Conservation (phyloP, 495 filamentous ascomycete genomes). For the Sordaria brevicollis region DNA sequence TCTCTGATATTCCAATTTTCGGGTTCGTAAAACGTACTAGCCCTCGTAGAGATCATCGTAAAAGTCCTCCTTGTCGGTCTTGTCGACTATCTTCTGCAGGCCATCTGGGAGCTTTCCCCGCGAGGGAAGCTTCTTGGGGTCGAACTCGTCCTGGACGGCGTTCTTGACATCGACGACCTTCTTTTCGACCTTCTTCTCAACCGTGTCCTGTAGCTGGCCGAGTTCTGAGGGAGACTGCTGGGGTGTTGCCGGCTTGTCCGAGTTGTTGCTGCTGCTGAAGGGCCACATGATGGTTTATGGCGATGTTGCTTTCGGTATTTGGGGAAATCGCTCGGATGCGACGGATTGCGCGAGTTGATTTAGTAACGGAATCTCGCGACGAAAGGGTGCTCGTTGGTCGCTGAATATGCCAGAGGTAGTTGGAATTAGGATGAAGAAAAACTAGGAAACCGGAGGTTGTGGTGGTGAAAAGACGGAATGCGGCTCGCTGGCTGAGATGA, state of each 20-base stretch:
- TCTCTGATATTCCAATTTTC: neutral
- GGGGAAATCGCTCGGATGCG: neutral
- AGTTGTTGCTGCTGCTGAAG: slow-evolving; percentile 27
- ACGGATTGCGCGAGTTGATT: neutral
- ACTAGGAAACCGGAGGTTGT: neutral
- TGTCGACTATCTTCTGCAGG: slow-evolving; percentile 59
- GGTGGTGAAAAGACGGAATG: neutral
- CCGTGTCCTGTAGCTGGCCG: neutral
- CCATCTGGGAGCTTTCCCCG: slow-evolving; percentile 54
- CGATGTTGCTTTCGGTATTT: neutral
- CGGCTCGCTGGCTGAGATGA: neutral
- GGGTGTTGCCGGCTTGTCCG: slow-evolving; percentile 24
- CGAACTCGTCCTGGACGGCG: slow-evolving; percentile 18
- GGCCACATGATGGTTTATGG: slow-evolving; percentile 25
- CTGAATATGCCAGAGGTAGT: neutral
- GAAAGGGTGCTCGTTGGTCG: neutral
- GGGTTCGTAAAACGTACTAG: slow-evolving; percentile 51
- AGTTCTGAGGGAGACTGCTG: slow-evolving; percentile 12
- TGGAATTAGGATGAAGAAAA: neutral
- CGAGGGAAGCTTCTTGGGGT: slow-evolving; percentile 41
- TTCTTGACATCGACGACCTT: slow-evolving; percentile 8
- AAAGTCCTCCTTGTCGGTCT: slow-evolving; percentile 62
- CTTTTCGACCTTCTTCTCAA: slow-evolving; percentile 9
- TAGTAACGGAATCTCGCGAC: neutral
- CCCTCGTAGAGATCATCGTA: slow-evolving; percentile 69